Base-by-base conservation (phyloP, 306 rosid genomes). In the Begonia peltatifolia region DNA sequence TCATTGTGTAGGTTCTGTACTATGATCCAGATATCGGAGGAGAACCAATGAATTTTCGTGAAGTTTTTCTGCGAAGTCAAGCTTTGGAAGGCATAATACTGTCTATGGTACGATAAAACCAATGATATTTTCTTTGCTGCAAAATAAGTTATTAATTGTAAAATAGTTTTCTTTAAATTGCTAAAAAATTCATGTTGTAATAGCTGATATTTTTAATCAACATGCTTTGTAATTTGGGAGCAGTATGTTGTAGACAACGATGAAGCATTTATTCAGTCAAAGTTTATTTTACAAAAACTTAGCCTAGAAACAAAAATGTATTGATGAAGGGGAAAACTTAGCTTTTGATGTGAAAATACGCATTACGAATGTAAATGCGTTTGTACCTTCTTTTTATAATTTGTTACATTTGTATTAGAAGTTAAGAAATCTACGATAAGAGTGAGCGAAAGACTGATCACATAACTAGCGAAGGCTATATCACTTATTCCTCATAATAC, bases 51-150 rank as follows among this genome's bases (percentile, higher is more conserved):
- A 92, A 75, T 63, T 92, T 92, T 42, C 85, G 73, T 14, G 93
- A 86, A 36, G 89, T 92, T 64, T 92, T 92, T 68, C 94, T 92
- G 73, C 94, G 59, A 69, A 86, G 99, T 70, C 99, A 92, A 72
- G 99, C 96, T 57, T 68, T 86, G 71, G 99, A 92, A 77, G 96
- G 94, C 53, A 83, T 92, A 54, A 58, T 87, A 50, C 51, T 92
- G 68, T 86, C 99, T 53, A 92, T 92, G 99, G 99, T 92, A 92
- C 62, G 74, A 57, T 44, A 20, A 53, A 52, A 22, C 42, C 18
- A 15, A 60, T 13, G 47, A 10, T 41, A 15, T 47, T 49, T 50
- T 30, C 8, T 30, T 30, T 30, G 38, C 38, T 30, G 38, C 9
- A 20, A 20, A 2, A 20, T 2, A 20, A 20, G 23, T 20, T 20